phyloP scores from a whole-genome alignment of 2,329 filamentous ascomycete species.

The Immersiporthe knoxdaviesiana region DNA sequence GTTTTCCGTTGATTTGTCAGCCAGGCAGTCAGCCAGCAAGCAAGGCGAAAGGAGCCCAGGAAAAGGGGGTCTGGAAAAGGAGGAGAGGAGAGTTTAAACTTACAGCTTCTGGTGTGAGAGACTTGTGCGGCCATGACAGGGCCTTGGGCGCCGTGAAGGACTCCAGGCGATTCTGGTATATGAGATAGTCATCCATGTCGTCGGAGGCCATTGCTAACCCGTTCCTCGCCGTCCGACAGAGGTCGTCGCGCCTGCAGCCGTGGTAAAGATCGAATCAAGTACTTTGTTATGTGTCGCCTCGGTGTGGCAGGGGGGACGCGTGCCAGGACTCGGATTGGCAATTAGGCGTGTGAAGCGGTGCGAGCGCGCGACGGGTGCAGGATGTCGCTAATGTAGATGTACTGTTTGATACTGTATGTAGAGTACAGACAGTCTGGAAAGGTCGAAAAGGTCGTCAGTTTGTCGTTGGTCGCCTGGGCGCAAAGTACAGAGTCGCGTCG shows the following conservation, averaged over 20 bases:
- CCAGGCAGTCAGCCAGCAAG: slow-evolving; percentile 26
- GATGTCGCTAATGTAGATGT: not conserved
- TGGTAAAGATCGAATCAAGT: not conserved
- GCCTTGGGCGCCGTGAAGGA: slow-evolving; percentile 73
- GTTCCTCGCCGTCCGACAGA: slow-evolving; percentile 7
- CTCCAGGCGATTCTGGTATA: slow-evolving; percentile 75
- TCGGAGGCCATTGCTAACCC: slow-evolving; percentile 34
- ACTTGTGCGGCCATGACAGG: slow-evolving; percentile 77
- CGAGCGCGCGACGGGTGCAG: not conserved
- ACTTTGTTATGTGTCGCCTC: not conserved
- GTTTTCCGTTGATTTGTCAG: not conserved
- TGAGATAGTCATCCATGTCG: slow-evolving; percentile 55
- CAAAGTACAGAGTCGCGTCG: slow-evolving; percentile 4
- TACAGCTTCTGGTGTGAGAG: slow-evolving; percentile 63
- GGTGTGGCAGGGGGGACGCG: slow-evolving; percentile 14
- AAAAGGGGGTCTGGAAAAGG: not conserved
- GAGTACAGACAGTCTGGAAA: not conserved
- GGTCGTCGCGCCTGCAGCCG: not conserved
- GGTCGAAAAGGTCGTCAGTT: not conserved
- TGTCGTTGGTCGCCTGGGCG: not conserved
- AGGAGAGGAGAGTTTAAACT: slow-evolving; percentile 31
- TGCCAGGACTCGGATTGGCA: not conserved
- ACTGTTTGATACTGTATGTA: not conserved
- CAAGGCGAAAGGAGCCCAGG: not conserved
- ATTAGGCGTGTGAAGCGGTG: not conserved